Evolutionary conservation across 768 basidiomycete genomes (phyloP).

Genomic region (Panaeolus papilionaceus): DNA sequence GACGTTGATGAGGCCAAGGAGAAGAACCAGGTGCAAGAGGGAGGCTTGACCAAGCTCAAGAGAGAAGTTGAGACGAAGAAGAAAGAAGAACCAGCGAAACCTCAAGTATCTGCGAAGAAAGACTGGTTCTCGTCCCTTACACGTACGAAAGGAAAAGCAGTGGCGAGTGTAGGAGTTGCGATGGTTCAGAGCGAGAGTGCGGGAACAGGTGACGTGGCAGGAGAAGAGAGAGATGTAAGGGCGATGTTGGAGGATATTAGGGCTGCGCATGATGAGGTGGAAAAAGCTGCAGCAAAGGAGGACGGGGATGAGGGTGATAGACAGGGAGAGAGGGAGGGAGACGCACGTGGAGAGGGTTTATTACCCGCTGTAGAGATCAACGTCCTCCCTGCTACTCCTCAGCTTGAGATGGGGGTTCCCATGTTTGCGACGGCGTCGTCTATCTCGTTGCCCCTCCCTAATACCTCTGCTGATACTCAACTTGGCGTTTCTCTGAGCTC

Average conservation of each 20-base stretch:
- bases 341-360: too few relatives aligned
- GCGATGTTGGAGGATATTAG: background rate
- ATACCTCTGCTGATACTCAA: background rate
- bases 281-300: too few relatives aligned
- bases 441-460: background rate
- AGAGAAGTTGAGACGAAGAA: too few relatives aligned
- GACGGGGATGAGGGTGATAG: too few relatives aligned
- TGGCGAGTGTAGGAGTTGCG: background rate
- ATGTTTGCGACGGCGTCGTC: background rate
- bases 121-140: background rate
- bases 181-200: background rate
- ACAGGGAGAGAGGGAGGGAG: too few relatives aligned
- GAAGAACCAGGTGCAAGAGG: too few relatives aligned
- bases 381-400: background rate
- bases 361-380: background rate
- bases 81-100: too few relatives aligned
- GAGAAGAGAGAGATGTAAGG: slow-evolving; percentile 1
- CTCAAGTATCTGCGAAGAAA: background rate
- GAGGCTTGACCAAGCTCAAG: too few relatives aligned
- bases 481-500: background rate
- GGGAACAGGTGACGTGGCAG: background rate
- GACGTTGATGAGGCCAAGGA: background rate
- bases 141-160: background rate
- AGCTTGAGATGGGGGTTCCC: background rate
- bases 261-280: background rate